phyloP scores from a whole-genome alignment of 257 asterid genomes.

The Plectranthus barbatus region DNA sequence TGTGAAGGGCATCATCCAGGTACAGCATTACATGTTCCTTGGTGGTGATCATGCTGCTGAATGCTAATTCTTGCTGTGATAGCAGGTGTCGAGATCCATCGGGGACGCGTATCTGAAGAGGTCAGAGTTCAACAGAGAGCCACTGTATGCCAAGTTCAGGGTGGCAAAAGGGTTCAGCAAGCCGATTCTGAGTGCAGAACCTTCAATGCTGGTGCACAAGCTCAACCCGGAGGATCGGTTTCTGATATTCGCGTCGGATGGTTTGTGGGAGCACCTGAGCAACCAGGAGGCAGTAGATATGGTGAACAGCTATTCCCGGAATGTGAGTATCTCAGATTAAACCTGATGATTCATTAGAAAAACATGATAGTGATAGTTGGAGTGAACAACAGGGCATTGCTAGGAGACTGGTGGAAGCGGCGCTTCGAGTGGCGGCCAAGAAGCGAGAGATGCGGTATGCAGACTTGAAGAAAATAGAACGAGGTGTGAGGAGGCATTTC shows the following conservation, averaged over 20 bases:
- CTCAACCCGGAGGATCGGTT: conserved; percentile 58
- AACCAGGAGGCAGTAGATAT: conserved; percentile 92
- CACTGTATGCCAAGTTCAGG: conserved; percentile 66
- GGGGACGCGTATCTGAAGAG: conserved; percentile 93
- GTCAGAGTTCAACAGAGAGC: conserved; percentile 77
- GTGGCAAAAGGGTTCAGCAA: conserved; percentile 47
- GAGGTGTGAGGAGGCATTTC: conserved; percentile 93
- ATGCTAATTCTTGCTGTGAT: not conserved
- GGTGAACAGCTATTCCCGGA: conserved; percentile 54
- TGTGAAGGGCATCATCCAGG: conserved; percentile 95
- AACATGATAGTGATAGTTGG: no score
- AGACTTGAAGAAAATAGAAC: conserved; percentile 77
- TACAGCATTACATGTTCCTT: no score
- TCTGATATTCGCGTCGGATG: conserved; percentile 88
- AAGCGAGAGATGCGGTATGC: conserved; percentile 91
- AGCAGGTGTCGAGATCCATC: conserved; percentile 79
- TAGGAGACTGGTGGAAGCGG: conserved; percentile 61
- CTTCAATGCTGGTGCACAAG: conserved; percentile 61
- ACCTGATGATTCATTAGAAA: no score
- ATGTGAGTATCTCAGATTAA: conserved; percentile 19
- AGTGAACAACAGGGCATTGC: conserved; percentile 97
- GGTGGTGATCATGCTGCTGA: not conserved
- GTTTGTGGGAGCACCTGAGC: conserved; percentile 96
- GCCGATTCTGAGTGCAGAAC: conserved; percentile 78
- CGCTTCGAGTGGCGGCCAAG: conserved; percentile 80